Evolutionary conservation across 352 stramenopile genomes (phyloP), one percentile per base, ranked within the genome.

Genomic region (Pythium scleroteichum): DNA sequence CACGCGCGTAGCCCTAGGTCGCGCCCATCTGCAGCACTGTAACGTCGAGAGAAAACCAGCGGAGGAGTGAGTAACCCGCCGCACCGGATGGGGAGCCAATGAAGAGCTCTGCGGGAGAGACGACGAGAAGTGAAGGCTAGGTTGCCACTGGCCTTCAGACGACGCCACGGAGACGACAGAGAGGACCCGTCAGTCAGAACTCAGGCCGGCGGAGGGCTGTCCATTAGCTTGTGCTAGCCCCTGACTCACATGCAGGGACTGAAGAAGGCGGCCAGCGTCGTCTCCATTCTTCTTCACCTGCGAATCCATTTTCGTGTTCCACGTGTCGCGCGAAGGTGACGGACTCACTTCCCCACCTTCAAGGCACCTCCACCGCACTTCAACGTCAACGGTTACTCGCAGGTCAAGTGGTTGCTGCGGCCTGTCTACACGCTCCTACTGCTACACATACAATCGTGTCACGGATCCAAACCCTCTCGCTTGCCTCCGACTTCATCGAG

Each of bases 21-120:
- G 20, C 19, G 22, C 7, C 32, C 51, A 48, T 59, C 35, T 47
- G 12, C 20, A 44, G 4, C 16, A 19, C 6, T 19, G 29, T 35
- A 35, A 35, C 29, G 29, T 35, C 24, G 17, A 60, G 41, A 55
- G 54, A 62, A 62, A 57, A 26, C 50, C 35, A 57, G 20, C 13
- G 8, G 27, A 38, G 35, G 8, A 53, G 49, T 59, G 19, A 59
- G 48, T 59, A 58, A 65, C 35, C 23, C 20, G 29, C 29, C 29
- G 26, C 23, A 6, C 46, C 29, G 45, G 23, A 41, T 53, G 46
- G 46, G n/a, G 26, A 38, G 45, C 23, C 38, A 44, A 44, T 44
- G 46, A 39, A 40, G 26, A 38, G 38, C 22, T 29, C 8, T 56
- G 40, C 54, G 54, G 54, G 42, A 62, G 54, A 62, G 54, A 62